A percentile compares a stretch with the other conserved stretches of the same genome.
phyloP scores from a whole-genome alignment of 345 rosid genomes.

The Sonneratia caseolaris region DNA sequence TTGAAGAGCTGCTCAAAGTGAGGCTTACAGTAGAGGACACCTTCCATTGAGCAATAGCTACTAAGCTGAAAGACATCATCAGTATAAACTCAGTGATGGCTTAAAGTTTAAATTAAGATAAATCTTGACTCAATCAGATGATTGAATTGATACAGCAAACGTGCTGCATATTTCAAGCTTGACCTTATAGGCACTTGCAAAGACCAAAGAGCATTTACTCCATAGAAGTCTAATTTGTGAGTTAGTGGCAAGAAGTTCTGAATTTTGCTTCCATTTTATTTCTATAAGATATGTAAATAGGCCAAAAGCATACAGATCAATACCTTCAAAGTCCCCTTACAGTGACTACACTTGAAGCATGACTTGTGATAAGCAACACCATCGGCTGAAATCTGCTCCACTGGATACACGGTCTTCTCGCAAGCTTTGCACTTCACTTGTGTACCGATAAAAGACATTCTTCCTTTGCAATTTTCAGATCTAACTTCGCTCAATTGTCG shows the following conservation, averaged over 20 bases:
- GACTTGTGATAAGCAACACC: slow-evolving; percentile 82
- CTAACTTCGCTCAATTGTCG: neutral
- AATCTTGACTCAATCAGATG: neutral
- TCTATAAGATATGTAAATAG: too few relatives aligned
- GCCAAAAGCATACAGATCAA: neutral
- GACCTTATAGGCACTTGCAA: neutral
- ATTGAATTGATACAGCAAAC: neutral
- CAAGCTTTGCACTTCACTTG: slow-evolving; percentile 94
- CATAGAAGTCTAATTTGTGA: neutral
- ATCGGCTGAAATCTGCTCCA: slow-evolving; percentile 84
- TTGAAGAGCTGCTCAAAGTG: slow-evolving; percentile 96
- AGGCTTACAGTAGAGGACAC: slow-evolving; percentile 92
- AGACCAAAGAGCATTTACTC: neutral
- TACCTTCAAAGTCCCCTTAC: slow-evolving; percentile 77
- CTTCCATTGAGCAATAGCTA: slow-evolving; percentile 96
- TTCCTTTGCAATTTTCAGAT: neutral
- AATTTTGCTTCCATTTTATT: too few relatives aligned
- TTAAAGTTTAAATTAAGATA: neutral
- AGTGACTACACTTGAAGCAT: slow-evolving; percentile 91
- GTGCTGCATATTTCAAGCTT: neutral
- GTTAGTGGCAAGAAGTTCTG: neutral
- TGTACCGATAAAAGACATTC: slow-evolving; percentile 89
- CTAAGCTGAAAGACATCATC: slow-evolving; percentile 47
- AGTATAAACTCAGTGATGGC: neutral
- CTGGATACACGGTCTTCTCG: slow-evolving; percentile 91